phyloP scores from a whole-genome alignment of 2,329 filamentous ascomycete species.

The Colletotrichum trifolii region DNA sequence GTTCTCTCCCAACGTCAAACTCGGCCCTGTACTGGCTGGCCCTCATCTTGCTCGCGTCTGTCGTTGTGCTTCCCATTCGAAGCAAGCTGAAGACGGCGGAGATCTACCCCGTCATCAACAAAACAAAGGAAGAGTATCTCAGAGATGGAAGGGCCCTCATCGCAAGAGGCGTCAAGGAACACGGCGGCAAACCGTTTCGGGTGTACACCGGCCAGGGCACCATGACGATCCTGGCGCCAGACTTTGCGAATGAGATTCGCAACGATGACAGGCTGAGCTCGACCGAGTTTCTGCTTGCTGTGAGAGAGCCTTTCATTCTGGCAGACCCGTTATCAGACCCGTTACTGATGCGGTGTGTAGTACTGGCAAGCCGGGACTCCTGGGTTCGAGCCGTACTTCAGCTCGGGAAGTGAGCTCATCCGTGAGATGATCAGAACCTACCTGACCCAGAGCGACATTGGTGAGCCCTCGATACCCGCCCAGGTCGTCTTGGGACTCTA shows the following conservation, averaged over 20 bases:
- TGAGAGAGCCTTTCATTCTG: background rate
- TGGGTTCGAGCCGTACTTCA: conserved; percentile 19
- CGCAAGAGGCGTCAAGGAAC: conserved; percentile 10
- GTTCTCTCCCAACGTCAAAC: too few species aligned
- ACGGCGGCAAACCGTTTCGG: conserved; percentile 23
- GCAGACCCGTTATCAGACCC: background rate
- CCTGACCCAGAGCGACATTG: conserved; percentile 16
- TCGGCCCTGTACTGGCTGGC: too few species aligned
- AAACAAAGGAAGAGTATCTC: conserved; percentile 23
- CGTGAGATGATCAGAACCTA: conserved; percentile 21
- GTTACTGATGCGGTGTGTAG: background rate
- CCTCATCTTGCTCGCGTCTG: too few species aligned
- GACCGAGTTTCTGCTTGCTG: conserved; percentile 23
- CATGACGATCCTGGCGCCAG: conserved; percentile 12
- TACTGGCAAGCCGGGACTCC: conserved; percentile 29
- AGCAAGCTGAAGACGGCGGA: background rate
- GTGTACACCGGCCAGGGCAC: conserved; percentile 22
- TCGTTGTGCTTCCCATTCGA: too few species aligned
- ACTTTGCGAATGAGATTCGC: conserved; percentile 11
- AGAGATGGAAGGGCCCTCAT: conserved; percentile 10
- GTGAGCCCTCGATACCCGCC: background rate
- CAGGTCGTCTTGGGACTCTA: background rate
- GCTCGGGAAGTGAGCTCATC: conserved; percentile 23
- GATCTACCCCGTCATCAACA: conserved; percentile 21
- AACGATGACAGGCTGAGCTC: conserved; percentile 23